Conservation (phyloP, 1,284 basidiomycete species). For the Rhodotorula sp. region DNA sequence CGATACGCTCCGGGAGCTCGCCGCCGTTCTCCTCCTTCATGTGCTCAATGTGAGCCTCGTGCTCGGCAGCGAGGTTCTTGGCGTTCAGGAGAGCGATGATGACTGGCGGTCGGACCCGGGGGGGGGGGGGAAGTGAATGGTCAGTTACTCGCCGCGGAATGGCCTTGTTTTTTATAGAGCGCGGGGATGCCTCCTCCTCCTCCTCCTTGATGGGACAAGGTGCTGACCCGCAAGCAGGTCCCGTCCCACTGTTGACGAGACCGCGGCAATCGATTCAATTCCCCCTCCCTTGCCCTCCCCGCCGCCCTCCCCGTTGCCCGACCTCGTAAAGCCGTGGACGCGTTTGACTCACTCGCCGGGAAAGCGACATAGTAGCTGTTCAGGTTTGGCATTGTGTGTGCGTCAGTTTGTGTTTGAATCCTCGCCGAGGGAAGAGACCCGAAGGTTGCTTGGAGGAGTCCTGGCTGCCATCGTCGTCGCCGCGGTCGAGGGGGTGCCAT, state of each 20-base stretch:
- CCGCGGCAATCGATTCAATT: neutral
- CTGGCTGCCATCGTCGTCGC: too few species aligned
- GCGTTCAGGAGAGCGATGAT: conserved; percentile 37
- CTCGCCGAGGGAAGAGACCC: conserved; percentile 1
- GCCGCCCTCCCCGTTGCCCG: rapidly evolving
- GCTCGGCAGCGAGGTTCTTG: conserved; percentile 56
- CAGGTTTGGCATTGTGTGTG: conserved; percentile 7
- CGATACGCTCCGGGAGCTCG: conserved; percentile 66
- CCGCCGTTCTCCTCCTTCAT: conserved; percentile 72
- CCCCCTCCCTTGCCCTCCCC: neutral
- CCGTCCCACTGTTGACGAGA: neutral
- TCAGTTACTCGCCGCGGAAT: too few species aligned
- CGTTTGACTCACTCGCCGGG: conserved; percentile 56
- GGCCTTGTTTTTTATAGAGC: too few species aligned
- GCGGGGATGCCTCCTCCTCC: neutral
- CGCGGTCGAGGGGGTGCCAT: too few species aligned
- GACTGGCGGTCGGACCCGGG: conserved; percentile 9
- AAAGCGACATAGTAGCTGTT: conserved; percentile 69
- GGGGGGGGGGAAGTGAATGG: neutral
- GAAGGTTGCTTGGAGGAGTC: neutral
- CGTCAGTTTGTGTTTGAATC: neutral
- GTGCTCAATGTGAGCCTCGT: conserved; percentile 68
- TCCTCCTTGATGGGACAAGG: neutral
- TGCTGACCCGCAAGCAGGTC: neutral
- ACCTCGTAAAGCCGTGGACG: too few species aligned